phyloP scores from a whole-genome alignment of 495 filamentous ascomycete genomes.

The Aspergillus nidulans region DNA sequence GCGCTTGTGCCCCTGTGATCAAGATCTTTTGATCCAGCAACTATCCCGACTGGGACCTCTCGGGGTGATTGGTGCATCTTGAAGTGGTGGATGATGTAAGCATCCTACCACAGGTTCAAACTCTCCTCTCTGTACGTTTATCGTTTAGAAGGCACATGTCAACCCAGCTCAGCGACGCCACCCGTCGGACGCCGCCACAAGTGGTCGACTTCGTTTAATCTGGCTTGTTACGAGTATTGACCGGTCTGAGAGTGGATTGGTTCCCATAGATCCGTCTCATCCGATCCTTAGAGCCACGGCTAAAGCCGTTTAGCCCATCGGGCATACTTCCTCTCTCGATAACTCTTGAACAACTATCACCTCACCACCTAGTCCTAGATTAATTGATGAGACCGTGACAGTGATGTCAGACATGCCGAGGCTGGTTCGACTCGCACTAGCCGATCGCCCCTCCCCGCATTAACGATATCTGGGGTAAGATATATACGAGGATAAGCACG shows the following conservation, averaged over 20 bases:
- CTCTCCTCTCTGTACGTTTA: not conserved
- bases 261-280: too few relatives aligned
- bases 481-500: not conserved
- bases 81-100: slow-evolving; percentile 4
- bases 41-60: not conserved
- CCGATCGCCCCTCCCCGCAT: slow-evolving; percentile 12
- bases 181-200: too few relatives aligned
- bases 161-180: too few relatives aligned
- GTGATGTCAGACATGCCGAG: not conserved
- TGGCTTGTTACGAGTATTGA: too few relatives aligned
- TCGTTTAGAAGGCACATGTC: not conserved
- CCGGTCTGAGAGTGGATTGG: too few relatives aligned
- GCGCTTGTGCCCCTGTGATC: not conserved
- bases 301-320: too few relatives aligned
- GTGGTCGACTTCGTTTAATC: too few relatives aligned
- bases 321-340: too few relatives aligned
- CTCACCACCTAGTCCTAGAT: not conserved
- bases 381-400: too few relatives aligned
- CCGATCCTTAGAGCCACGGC: too few relatives aligned
- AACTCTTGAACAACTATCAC: too few relatives aligned
- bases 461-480: slow-evolving; percentile 6
- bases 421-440: slow-evolving; percentile 2
- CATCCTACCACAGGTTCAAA: not conserved
- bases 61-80: not conserved
- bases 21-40: not conserved